A percentile compares a stretch with the other conserved stretches of the same genome.
Evolutionary conservation across 768 basidiomycete species (phyloP).

Genomic region (Lactarius sanguifluus): DNA sequence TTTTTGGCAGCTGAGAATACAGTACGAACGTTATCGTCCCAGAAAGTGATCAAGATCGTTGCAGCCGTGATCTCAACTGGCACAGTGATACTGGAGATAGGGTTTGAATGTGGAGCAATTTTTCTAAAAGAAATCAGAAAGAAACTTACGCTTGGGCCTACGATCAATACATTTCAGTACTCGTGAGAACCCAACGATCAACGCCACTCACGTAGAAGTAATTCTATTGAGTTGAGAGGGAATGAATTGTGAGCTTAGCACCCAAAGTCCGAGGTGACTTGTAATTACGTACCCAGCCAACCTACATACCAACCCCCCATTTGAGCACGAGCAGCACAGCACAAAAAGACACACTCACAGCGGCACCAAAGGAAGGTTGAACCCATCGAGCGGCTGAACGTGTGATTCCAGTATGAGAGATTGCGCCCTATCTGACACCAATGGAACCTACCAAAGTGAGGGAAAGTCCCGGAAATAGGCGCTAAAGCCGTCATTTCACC

Average conservation of each 20-base stretch:
- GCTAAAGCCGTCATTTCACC: conserved; percentile 83
- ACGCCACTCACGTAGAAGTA: conserved; percentile 50
- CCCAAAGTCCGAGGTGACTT: not conserved
- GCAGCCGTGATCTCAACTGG: conserved; percentile 79
- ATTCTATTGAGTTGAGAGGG: conserved; percentile 38
- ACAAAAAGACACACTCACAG: conserved; percentile 32
- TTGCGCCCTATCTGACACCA: not conserved
- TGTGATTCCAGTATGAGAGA: not conserved
- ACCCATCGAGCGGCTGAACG: conserved; percentile 38
- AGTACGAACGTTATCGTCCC: conserved; percentile 57
- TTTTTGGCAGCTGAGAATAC: not conserved
- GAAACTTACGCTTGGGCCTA: conserved; percentile 37
- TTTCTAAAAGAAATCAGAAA: not conserved
- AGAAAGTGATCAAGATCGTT: conserved; percentile 66
- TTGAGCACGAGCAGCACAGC: not conserved
- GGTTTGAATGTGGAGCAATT: not conserved
- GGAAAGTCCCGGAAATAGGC: conserved; percentile 76
- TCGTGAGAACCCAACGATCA: not conserved
- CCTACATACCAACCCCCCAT: conserved; percentile 3
- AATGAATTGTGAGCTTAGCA: conserved; percentile 3
- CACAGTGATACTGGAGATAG: conserved; percentile 45
- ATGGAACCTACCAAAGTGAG: conserved; percentile 55
- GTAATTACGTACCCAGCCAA: conserved; percentile 36
- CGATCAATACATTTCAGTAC: conserved; percentile 14
- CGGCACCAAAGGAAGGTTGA: conserved; percentile 40